Base-by-base conservation (phyloP, 2,329 filamentous ascomycete genomes). In the Ascochyta rabiei region DNA sequence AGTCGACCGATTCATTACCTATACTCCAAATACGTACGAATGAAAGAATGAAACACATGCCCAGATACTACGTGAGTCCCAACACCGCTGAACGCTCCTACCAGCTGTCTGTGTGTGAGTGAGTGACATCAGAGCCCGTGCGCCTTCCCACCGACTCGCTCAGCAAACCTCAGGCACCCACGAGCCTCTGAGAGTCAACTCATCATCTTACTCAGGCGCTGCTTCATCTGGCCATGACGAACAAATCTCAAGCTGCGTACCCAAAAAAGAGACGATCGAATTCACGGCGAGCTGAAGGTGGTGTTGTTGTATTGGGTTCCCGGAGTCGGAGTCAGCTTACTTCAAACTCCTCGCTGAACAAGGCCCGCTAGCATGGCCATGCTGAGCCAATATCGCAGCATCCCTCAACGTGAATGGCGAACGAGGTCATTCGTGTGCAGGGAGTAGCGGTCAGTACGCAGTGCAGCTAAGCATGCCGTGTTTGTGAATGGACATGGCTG, bases 11-110 rank as follows among this genome's bases (percentile, higher is more conserved):
- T 59, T 54, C 64, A 53, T 67, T 66, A 68, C 63, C 60, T 69
- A 69, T 68, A 68, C 59, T 71, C 63, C 64, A 67, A 63, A 48
- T 67, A 58, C 60, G 62, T 62, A 69, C 63, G 52, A 69, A 50
- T 47, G 34, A 49, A 48, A 54, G 39, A 41, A 48, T 40, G 8
- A 31, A 45, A 47, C 3, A 46, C 19, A 45, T 41, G 12, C 19
- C 28, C 40, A 7, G 10, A 13, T 15, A 16, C 34, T 26, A n/a
- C 18, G 39, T 33, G 28, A 37, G 31, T 9, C n/a, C 37, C 16
- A 21, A 40, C 24, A 2, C 24, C 23, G 18, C 34, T n/a, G 10
- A n/a, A 1, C n/a, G 26, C 19, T 16, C 16, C 26, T 44, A 28
- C 48, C n/a, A 48, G 38, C 30, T n/a, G n/a, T n/a, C n/a, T n/a